These are phyloP conservation scores for Jimgerdemannia flammicorona DNA, from an alignment of 192 early-diverging fungal species.

Conservation along the genomic window DNA sequence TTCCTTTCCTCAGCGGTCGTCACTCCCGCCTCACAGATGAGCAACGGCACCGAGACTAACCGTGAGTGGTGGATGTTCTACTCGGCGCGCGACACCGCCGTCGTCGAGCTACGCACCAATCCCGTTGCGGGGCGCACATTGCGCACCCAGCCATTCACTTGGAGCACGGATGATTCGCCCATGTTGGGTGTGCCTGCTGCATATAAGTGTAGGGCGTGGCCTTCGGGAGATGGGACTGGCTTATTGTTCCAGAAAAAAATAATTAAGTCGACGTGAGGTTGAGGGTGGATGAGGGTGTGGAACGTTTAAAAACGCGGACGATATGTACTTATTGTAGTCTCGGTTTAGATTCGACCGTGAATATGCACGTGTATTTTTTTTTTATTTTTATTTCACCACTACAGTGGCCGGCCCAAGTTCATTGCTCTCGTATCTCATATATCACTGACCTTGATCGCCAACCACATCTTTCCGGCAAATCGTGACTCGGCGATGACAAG, in stretches of 20 bases:
- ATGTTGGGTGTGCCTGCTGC: background rate
- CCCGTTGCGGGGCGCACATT: background rate
- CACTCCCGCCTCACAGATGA: background rate
- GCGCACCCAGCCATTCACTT: background rate
- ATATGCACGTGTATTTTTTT: too few species aligned
- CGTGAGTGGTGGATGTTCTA: background rate
- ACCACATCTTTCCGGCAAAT: too few species aligned
- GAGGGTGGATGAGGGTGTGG: constrained; percentile 80
- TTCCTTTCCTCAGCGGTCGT: background rate
- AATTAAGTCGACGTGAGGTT: constrained; percentile 89
- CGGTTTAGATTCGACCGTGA: too few species aligned
- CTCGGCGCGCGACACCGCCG: background rate
- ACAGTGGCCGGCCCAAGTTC: too few species aligned
- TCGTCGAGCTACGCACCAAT: background rate
- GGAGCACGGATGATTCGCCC: background rate
- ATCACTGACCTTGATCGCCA: too few species aligned
- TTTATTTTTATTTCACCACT: too few species aligned
- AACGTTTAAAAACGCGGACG: too few species aligned
- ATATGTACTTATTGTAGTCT: too few species aligned
- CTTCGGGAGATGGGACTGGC: background rate
- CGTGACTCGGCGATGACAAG: too few species aligned
- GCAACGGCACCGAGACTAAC: background rate
- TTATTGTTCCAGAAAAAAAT: constrained; percentile 72
- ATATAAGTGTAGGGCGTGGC: background rate
- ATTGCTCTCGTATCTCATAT: too few species aligned